Base-by-base conservation (phyloP, 2,329 filamentous ascomycete genomes). In the Polytolypa hystricis region DNA sequence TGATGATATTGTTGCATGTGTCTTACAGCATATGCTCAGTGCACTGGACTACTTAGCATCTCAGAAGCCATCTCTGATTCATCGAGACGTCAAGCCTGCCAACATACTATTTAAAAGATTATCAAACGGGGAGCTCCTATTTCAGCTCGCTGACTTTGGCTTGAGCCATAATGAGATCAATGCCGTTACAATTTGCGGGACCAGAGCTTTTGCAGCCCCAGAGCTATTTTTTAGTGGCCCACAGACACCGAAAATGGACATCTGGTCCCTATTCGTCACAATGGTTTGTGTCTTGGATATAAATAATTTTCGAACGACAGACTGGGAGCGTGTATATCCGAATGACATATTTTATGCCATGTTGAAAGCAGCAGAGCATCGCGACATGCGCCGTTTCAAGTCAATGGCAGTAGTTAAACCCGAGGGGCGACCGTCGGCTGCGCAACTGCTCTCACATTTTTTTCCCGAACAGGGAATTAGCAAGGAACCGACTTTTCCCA, bases 251-350 rank as follows among this genome's bases (percentile, higher is more conserved):
- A 52, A 50, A 35, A 27, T 44, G 6, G 52, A 54, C 30, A 32
- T 54, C 10, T 54, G 47, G 51, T 53, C 48, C 2, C 41, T 53
- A 10, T 53, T 40, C 33, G 44, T 48, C 18, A 49, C 52, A 2
- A 41, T 48, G 20, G 15, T 47, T 11, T 51, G 45, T 41, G 42
- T 35, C 5, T 8, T 43, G n/a, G 25, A 49, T 26, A 33, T 30
- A 9, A 18, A 32, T 7, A 30, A 21, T 9, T 41, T 43, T 33
- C 42, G 42, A 14, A 5, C 32, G n/a, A 42, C 9, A 25, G 21
- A n/a, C 21, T 7, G 21, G n/a, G n/a, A n/a, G 7, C 21, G 21
- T n/a, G 7, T 25, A 25, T n/a, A 25, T 25, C 7, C 21, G 7
- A 25, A 25, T n/a, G 7, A 25, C 21, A 25, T 7, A n/a, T 7